Evolutionary conservation across 1,284 basidiomycete genomes (phyloP).

Genomic region (Austroboletus niveus): DNA sequence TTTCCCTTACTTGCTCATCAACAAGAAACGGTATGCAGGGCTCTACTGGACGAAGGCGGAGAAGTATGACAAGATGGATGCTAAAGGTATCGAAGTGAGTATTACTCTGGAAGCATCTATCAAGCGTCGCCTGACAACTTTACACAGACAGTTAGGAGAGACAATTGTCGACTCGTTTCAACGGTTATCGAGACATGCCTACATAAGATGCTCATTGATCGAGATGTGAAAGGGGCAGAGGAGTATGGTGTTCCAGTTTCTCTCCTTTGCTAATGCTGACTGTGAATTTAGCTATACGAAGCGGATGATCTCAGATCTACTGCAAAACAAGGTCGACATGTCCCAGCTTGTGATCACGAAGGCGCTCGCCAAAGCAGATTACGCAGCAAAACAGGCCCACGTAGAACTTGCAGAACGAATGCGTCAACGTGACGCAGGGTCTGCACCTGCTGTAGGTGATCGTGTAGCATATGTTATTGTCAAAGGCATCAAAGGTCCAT

Average conservation of each 20-base stretch:
- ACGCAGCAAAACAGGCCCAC: conserved; percentile 90
- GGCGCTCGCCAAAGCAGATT: conserved; percentile 87
- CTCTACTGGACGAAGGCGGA: conserved; percentile 93
- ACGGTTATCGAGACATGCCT: conserved; percentile 96
- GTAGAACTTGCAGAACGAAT: conserved; percentile 93
- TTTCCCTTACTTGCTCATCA: conserved; percentile 94
- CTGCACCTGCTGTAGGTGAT: conserved; percentile 90
- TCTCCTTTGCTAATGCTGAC: conserved; percentile 9
- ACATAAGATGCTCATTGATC: conserved; percentile 94
- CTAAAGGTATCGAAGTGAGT: conserved; percentile 93
- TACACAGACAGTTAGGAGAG: conserved; percentile 88
- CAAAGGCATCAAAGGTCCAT: conserved; percentile 86
- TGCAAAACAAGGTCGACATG: conserved; percentile 97
- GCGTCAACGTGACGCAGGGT: conserved; percentile 93
- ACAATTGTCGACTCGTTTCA: conserved; percentile 93
- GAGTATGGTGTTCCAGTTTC: conserved; percentile 51
- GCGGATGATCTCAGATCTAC: conserved; percentile 85
- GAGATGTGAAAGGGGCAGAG: conserved; percentile 90
- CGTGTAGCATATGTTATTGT: conserved; percentile 97
- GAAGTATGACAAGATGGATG: conserved; percentile 98
- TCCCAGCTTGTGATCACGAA: conserved; percentile 98
- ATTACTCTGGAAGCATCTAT: not conserved
- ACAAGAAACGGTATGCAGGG: conserved; percentile 96
- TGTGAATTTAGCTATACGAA: conserved; percentile 76
- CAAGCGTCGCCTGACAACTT: not conserved